Evolutionary conservation across 2,329 filamentous ascomycete genomes (phyloP).

Genomic region (Metarhizium brunneum): DNA sequence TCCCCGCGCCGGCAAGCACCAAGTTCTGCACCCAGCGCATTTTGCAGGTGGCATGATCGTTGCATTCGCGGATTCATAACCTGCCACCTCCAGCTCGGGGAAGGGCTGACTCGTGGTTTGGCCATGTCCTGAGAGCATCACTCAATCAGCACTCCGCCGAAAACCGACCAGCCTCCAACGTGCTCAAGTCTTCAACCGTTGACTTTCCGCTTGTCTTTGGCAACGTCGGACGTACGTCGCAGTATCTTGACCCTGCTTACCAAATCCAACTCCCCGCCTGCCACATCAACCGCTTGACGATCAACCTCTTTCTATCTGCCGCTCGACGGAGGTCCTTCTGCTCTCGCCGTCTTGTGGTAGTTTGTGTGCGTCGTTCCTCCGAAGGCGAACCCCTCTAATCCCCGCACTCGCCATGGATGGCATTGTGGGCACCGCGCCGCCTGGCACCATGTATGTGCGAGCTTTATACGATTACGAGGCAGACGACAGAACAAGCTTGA

Average conservation of each 20-base stretch:
- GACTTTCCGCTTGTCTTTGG: background rate
- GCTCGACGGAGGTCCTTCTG: background rate
- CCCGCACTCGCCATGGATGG: conserved; percentile 44
- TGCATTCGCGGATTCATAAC: conserved; percentile 6
- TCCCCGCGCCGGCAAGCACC: background rate
- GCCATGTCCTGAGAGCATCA: conserved; percentile 23
- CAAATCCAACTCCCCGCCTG: background rate
- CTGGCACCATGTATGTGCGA: conserved; percentile 77
- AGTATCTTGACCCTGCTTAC: background rate
- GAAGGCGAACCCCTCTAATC: conserved; percentile 1
- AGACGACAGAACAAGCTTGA: conserved; percentile 92
- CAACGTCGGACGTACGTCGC: conserved; percentile 1
- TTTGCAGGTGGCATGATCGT: conserved; percentile 12
- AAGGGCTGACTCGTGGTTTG: conserved; percentile 18
- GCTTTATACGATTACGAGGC: conserved; percentile 97
- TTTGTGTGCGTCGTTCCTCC: conserved; percentile 1
- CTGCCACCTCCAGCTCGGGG: conserved; percentile 18
- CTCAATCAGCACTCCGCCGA: conserved; percentile 16
- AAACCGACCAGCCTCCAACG: background rate
- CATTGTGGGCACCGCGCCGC: conserved; percentile 48
- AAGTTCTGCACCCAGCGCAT: background rate
- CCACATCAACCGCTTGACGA: background rate
- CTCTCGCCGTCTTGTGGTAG: background rate
- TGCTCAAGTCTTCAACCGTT: background rate
- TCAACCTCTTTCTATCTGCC: background rate